Conservation (phyloP, 2,329 filamentous ascomycete genomes). For the Talaromyces albobiverticillius region DNA sequence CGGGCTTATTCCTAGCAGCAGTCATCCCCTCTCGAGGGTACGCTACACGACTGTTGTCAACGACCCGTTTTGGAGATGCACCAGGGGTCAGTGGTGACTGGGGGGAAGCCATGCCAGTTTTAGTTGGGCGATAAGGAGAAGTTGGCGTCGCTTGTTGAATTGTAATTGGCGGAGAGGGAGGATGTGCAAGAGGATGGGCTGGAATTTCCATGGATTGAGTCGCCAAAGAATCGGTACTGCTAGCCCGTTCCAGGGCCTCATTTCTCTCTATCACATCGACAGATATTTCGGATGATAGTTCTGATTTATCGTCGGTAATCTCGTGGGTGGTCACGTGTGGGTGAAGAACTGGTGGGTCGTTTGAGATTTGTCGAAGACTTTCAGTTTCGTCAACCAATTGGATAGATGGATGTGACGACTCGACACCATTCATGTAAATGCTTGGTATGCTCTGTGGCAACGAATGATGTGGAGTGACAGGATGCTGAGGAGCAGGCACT, state of each 20-base stretch:
- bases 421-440: conserved; percentile 26
- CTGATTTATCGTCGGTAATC: conserved; percentile 49
- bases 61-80: conserved; percentile 35
- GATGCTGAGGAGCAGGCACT: conserved; percentile 19
- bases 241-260: conserved; percentile 32
- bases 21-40: conserved; percentile 31
- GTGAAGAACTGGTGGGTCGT: not conserved
- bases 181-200: conserved; percentile 45
- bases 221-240: conserved; percentile 26
- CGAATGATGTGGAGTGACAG: conserved; percentile 23
- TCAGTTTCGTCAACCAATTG: conserved; percentile 52
- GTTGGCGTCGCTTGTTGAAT: conserved; percentile 37
- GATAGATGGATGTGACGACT: conserved; percentile 48
- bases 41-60: conserved; percentile 22
- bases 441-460: conserved; percentile 26
- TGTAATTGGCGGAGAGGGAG: conserved; percentile 46
- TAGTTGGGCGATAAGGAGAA: conserved; percentile 28
- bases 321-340: conserved; percentile 12
- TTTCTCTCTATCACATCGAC: conserved; percentile 48
- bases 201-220: conserved; percentile 42
- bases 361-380: conserved; percentile 48
- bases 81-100: conserved; percentile 42
- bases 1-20: not conserved
- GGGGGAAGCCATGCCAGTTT: conserved; percentile 31
- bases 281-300: conserved; percentile 51